These are phyloP conservation scores for Penicillium brasilianum DNA, from an alignment of 2,329 filamentous ascomycete genomes.

Conservation along the genomic window DNA sequence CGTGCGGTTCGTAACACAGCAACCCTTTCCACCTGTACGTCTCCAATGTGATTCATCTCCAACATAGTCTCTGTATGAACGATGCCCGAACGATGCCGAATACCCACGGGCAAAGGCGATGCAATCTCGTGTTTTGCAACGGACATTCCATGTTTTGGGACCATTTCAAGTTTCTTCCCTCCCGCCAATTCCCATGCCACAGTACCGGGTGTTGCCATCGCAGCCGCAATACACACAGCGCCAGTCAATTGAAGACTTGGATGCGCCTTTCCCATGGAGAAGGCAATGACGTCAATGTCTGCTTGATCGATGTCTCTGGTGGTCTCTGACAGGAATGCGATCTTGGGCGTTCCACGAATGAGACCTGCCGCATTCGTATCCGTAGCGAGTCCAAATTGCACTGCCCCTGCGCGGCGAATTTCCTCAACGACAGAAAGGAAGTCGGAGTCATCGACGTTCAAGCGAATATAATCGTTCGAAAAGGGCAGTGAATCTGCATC, in stretches of 20 bases:
- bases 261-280: conserved; percentile 34
- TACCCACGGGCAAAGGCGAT: conserved; percentile 15
- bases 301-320: background rate
- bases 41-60: conserved; percentile 5
- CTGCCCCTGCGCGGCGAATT: conserved; percentile 61
- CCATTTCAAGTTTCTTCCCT: background rate
- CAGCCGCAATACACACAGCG: conserved; percentile 33
- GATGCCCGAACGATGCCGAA: conserved; percentile 24
- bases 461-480: background rate
- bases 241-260: conserved; percentile 36
- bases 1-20: conserved; percentile 29
- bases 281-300: conserved; percentile 34
- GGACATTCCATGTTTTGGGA: conserved; percentile 25
- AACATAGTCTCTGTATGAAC: conserved; percentile 24
- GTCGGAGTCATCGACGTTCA: conserved; percentile 4
- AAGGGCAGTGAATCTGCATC: conserved; percentile 56
- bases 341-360: conserved; percentile 63
- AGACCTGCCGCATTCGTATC: conserved; percentile 42
- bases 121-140: conserved; percentile 19
- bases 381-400: conserved; percentile 61
- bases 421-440: conserved; percentile 55
- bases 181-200: conserved; percentile 19
- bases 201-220: conserved; percentile 30
- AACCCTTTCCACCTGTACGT: conserved; percentile 19
- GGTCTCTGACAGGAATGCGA: conserved; percentile 56